phyloP scores from a whole-genome alignment of 23 red algal genomes.

The Cyanidium caldarium region DNA sequence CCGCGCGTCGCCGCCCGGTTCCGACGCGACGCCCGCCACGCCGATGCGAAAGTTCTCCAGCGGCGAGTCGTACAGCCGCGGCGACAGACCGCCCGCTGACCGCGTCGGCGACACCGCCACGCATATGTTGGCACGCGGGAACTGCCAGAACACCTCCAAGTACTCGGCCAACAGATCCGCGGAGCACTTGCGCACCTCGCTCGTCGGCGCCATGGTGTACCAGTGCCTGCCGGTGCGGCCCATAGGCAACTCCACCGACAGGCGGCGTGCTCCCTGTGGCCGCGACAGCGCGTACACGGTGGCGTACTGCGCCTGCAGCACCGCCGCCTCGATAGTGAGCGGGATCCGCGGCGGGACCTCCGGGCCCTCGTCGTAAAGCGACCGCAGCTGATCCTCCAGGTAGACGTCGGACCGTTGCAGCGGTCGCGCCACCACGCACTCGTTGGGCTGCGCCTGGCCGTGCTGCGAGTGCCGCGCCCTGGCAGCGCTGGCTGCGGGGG shows the following conservation, averaged over 20 bases:
- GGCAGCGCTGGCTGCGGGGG: no score
- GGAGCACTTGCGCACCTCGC: neutral
- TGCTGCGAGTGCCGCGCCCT: no score
- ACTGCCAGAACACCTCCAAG: neutral
- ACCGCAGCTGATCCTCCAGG: no score
- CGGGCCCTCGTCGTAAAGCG: neutral
- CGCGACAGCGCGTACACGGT: neutral
- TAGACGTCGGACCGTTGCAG: no score
- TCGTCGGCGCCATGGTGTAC: neutral
- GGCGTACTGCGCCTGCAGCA: constrained; percentile 1
- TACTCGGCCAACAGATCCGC: constrained; percentile 1
- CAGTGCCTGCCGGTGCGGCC: neutral
- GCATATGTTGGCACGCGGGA: neutral
- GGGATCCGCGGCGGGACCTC: neutral
- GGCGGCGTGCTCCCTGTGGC: no score
- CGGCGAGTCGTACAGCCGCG: neutral
- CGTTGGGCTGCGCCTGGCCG: no score
- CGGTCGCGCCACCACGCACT: no score
- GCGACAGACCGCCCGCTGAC: no score
- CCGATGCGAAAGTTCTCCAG: neutral
- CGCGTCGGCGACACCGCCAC: neutral
- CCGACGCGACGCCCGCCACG: neutral
- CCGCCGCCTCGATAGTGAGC: neutral
- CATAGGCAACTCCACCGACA: neutral
- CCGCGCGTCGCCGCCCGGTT: neutral